Base-by-base conservation (phyloP, 208 protist genomes). In the Acanthamoeba quina region DNA sequence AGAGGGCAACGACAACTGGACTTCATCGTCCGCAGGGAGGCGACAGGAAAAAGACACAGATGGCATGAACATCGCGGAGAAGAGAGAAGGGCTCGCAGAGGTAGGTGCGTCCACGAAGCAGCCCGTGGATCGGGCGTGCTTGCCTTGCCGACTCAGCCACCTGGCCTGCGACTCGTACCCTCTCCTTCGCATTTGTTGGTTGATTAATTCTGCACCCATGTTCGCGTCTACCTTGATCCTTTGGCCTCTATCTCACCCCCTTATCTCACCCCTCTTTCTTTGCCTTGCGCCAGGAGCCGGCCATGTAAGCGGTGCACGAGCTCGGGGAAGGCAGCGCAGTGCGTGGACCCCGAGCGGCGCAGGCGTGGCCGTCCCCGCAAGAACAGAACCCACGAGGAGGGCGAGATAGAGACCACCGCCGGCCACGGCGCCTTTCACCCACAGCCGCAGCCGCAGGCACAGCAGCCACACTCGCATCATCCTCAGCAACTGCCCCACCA, bases 151-250 rank as follows among this genome's bases (percentile, higher is more conserved):
- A 6, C 47, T 60, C 21, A 83, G 76, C 76, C 76, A 83, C 76
- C n/a, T 83, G 47, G 76, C 76, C 26, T 83, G 76, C 44, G 76
- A 83, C 44, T 83, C 76, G 76, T 83, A 83, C 44, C 29, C 44
- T 47, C 44, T 47, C 44, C 44, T 47, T 47, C 44, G 44, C 44
- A 47, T 80, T 80, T 26, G 17, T 37, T 70, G 64, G 11, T 29
- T 5, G 64, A 6, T 24, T 26, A n/a, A n/a, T 70, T 34, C 64
- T 66, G 44, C 44, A 47, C 4, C 44, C 44, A 47, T 47, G 44
- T 47, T 47, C 44, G 44, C 11, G 44, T 47, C 52, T 56, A 11
- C 19, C 54, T 58, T 58, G 54, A 24, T 5, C 54, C 54, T 58
- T 15, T 47, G 44, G 44, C 44, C 21, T 11, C 15, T 54, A 54